These are phyloP conservation scores for Alternaria angustiovoidea DNA, from an alignment of 2,329 filamentous ascomycete species.

Conservation along the genomic window DNA sequence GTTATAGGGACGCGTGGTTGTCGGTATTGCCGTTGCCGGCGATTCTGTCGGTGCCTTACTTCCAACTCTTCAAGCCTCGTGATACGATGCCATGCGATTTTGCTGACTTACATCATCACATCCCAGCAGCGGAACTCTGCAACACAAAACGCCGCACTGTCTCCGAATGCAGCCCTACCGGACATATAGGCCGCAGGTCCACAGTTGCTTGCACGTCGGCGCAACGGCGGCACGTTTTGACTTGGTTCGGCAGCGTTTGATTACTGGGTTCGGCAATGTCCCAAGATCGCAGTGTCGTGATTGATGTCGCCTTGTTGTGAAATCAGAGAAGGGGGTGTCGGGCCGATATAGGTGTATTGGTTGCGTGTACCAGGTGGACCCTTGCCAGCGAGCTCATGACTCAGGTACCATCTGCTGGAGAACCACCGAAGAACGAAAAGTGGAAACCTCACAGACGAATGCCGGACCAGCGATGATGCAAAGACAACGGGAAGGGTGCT, in stretches of 20 bases:
- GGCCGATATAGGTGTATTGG: conserved; percentile 9
- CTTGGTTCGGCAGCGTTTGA: conserved; percentile 2
- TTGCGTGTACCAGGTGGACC: conserved; percentile 9
- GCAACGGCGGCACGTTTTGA: conserved; percentile 4
- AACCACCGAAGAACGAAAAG: conserved; percentile 20
- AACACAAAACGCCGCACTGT: conserved; percentile 3
- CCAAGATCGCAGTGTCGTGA: conserved; percentile 9
- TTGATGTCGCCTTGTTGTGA: not conserved
- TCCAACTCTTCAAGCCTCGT: conserved; percentile 10
- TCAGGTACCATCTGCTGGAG: conserved; percentile 17
- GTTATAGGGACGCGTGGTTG: conserved; percentile 16
- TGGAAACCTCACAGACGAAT: conserved; percentile 6
- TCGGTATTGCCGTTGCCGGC: not conserved
- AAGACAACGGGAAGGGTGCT: conserved; percentile 6
- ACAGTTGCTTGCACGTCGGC: conserved; percentile 5
- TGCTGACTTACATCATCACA: conserved; percentile 10
- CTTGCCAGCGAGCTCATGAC: conserved; percentile 10
- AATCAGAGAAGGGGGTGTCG: conserved; percentile 6
- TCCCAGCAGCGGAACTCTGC: conserved; percentile 3
- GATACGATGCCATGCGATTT: conserved; percentile 1
- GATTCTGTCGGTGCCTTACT: conserved; percentile 8
- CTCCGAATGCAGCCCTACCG: conserved; percentile 17
- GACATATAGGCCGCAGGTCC: conserved; percentile 6
- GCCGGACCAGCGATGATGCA: conserved; percentile 14
- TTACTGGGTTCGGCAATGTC: conserved; percentile 8